Conservation (phyloP, 2,329 filamentous ascomycete genomes). For the Scolecobasidium constrictum region DNA sequence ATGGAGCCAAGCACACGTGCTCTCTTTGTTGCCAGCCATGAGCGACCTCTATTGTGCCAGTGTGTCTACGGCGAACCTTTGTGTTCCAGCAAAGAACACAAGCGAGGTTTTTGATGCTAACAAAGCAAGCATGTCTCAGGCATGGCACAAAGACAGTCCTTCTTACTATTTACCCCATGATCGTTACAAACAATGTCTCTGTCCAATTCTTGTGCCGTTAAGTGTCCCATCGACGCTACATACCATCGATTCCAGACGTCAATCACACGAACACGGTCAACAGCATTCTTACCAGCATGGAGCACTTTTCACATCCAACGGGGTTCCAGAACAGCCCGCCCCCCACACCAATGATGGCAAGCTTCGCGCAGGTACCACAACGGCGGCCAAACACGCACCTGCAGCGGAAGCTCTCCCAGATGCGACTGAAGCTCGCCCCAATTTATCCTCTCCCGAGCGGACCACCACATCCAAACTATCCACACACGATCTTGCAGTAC, state of each 20-base stretch:
- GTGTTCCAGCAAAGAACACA: too few species aligned
- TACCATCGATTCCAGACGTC: neutral
- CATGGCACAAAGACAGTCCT: constrained; percentile 4
- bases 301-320: neutral
- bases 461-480: constrained; percentile 5
- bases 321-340: too few species aligned
- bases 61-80: too few species aligned
- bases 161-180: neutral
- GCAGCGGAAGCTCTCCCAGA: constrained; percentile 1
- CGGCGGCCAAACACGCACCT: constrained; percentile 3
- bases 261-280: neutral
- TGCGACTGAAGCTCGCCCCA: constrained; percentile 4
- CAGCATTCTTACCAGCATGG: neutral
- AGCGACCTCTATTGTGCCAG: too few species aligned
- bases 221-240: neutral
- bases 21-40: too few species aligned
- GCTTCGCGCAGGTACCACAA: too few species aligned
- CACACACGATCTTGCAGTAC: constrained; percentile 6
- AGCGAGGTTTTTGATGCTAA: too few species aligned
- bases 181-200: too few species aligned
- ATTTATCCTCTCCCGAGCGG: constrained; percentile 5
- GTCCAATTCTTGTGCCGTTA: too few species aligned
- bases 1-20: too few species aligned
- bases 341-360: too few species aligned
- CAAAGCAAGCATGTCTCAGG: neutral